Base-by-base conservation (phyloP, 257 asterid genomes). In the Paulownia fortunei region DNA sequence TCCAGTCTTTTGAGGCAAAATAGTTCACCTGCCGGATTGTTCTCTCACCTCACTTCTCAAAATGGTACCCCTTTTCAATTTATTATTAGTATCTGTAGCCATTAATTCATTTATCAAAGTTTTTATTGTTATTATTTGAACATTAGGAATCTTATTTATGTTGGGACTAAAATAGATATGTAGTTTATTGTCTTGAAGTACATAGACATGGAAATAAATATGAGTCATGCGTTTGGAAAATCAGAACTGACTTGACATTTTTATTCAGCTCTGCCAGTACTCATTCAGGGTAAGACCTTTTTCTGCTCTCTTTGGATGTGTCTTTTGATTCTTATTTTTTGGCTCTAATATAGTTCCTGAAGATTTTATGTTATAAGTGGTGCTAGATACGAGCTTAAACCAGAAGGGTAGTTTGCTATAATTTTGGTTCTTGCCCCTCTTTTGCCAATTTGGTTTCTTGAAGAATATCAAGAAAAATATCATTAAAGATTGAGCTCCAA, bases 21-120 rank as follows among this genome's bases (percentile, higher is more conserved):
- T 60, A 93, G 91, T 76, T 89, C 93, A 10, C 97, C 98, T 69
- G 83, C 94, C 82, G 97, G 92, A 36, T 80, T 90, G 62, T 83
- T 89, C 85, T 85, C 94, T 68, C 91, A 85, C 26, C 75, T 80
- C 81, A 71, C 71, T 72, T 46, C 89, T 74, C 93, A 86, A 87
- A 87, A 73, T 87, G 96, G 96, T 91, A 85, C 42, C 52, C 23
- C 73, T 76, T 41, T 23, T 46, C 41, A n/a, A 1, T 0, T 4
- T 30, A 13, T 61, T 55, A 24, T 18, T 24, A 52, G 30, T 42
- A 7, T 59, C 70, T 19, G 23, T 19, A 12, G 36, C 34, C 1
- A 6, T 37, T 54, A n/a, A 51, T 60, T 49, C 42, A n/a, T 24
- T 9, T 37, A n/a, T 46, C 59, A 52, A 27, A 24, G 16, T 32